These are phyloP conservation scores for Leccinum ochraceum DNA, from an alignment of 768 basidiomycete genomes.

Conservation along the genomic window DNA sequence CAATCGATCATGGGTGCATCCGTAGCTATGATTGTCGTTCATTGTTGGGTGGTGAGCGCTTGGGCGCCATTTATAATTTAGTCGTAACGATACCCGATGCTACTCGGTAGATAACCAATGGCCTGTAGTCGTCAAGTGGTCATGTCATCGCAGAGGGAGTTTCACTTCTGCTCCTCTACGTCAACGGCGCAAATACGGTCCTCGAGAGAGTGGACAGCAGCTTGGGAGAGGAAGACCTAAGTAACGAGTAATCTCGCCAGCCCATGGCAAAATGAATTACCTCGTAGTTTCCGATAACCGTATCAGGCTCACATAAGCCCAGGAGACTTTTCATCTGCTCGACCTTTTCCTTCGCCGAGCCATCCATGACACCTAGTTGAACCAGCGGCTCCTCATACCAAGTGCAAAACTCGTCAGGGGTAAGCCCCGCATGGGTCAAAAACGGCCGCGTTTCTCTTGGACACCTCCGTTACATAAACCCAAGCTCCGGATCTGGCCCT, in stretches of 20 bases:
- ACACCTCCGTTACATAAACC: conserved; percentile 71
- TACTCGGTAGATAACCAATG: too few relatives aligned
- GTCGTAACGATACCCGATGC: too few relatives aligned
- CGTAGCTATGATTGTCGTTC: not conserved
- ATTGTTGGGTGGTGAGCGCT: not conserved
- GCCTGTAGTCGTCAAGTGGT: too few relatives aligned
- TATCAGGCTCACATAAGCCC: conserved; percentile 63
- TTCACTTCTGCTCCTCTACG: conserved; percentile 83
- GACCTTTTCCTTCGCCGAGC: too few relatives aligned
- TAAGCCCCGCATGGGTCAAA: conserved; percentile 53
- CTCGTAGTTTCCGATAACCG: conserved; percentile 71
- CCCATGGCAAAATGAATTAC: too few relatives aligned
- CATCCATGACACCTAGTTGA: conserved; percentile 24
- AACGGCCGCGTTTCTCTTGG: conserved; percentile 49
- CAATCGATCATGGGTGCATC: not conserved
- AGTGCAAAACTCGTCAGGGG: conserved; percentile 81
- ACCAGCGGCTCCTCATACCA: conserved; percentile 74
- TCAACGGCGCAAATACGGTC: conserved; percentile 83
- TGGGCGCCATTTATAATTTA: too few relatives aligned
- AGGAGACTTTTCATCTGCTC: conserved; percentile 22
- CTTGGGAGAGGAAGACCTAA: too few relatives aligned
- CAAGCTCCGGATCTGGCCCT: conserved; percentile 83
- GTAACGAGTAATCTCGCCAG: too few relatives aligned
- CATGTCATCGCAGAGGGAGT: conserved; percentile 62
- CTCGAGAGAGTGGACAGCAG: conserved; percentile 60